These are phyloP conservation scores for Picea engelmannii DNA, from an alignment of 83 land plant species.

Conservation along the genomic window DNA sequence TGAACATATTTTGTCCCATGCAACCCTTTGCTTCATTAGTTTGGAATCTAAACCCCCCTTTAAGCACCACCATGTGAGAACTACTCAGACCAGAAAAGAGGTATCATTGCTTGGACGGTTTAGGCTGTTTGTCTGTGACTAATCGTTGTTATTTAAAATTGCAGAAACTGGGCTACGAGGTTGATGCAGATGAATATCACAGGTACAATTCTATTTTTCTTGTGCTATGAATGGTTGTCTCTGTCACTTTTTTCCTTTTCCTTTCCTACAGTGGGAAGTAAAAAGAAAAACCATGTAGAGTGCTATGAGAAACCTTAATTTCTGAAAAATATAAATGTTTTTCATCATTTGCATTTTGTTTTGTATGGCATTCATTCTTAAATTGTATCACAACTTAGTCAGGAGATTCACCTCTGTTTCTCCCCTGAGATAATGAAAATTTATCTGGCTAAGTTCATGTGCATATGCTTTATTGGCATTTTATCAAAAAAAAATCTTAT, in stretches of 20 bases:
- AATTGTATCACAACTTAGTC: no score
- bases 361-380: no score
- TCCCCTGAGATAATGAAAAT: neutral
- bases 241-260: no score
- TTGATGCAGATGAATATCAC: slow-evolving; percentile 82
- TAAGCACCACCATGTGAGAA: no score
- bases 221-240: neutral
- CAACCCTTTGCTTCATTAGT: no score
- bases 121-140: neutral
- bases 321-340: neutral
- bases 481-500: neutral
- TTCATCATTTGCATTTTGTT: neutral
- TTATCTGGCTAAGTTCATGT: neutral
- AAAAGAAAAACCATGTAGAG: neutral
- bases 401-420: neutral
- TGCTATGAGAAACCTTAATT: neutral
- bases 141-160: neutral
- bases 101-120: no score
- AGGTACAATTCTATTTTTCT: slow-evolving; percentile 29
- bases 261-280: neutral
- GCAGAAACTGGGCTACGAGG: slow-evolving; percentile 77
- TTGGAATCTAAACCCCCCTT: no score
- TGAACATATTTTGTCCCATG: no score
- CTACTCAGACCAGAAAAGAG: no score
- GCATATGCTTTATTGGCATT: neutral